A percentile compares a stretch with the other conserved stretches of the same genome.
Evolutionary conservation across 2,329 filamentous ascomycete species (phyloP).

Genomic region (Aureobasidium sp.): DNA sequence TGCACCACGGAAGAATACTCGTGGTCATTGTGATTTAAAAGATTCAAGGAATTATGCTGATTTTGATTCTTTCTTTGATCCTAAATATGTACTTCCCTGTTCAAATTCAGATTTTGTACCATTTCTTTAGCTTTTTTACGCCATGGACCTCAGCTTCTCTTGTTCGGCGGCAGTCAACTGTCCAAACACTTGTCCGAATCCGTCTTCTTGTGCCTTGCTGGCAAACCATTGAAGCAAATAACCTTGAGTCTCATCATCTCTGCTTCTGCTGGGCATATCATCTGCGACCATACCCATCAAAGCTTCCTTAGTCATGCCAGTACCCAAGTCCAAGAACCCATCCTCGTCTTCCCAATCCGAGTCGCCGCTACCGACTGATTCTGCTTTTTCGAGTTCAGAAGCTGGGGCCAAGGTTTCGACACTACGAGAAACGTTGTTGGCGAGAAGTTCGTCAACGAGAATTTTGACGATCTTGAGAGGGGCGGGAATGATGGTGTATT

Average conservation of each 20-base stretch:
- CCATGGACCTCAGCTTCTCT: slow-evolving; percentile 39
- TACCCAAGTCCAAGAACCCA: slow-evolving; percentile 63
- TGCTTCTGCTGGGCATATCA: slow-evolving; percentile 46
- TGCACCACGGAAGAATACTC: too few relatives aligned
- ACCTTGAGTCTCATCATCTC: slow-evolving; percentile 83
- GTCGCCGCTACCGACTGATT: slow-evolving; percentile 64
- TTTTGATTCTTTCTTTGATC: too few relatives aligned
- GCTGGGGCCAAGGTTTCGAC: slow-evolving; percentile 47
- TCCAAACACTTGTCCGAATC: slow-evolving; percentile 49
- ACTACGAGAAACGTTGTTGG: slow-evolving; percentile 51
- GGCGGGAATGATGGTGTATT: slow-evolving; percentile 79
- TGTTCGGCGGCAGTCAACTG: slow-evolving; percentile 49
- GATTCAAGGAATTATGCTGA: too few relatives aligned
- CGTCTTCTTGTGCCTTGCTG: slow-evolving; percentile 44
- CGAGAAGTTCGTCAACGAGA: slow-evolving; percentile 82
- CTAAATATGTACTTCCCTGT: not conserved
- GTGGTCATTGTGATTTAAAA: too few relatives aligned
- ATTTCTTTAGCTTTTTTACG: not conserved
- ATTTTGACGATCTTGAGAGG: slow-evolving; percentile 95
- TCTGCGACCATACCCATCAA: slow-evolving; percentile 68
- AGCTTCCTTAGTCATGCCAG: slow-evolving; percentile 51
- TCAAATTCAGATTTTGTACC: not conserved
- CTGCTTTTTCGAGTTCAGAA: slow-evolving; percentile 54
- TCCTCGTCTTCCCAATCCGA: slow-evolving; percentile 74
- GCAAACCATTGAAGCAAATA: slow-evolving; percentile 79